phyloP scores from a whole-genome alignment of 352 stramenopile species.

The Pythium phragmiticola region DNA sequence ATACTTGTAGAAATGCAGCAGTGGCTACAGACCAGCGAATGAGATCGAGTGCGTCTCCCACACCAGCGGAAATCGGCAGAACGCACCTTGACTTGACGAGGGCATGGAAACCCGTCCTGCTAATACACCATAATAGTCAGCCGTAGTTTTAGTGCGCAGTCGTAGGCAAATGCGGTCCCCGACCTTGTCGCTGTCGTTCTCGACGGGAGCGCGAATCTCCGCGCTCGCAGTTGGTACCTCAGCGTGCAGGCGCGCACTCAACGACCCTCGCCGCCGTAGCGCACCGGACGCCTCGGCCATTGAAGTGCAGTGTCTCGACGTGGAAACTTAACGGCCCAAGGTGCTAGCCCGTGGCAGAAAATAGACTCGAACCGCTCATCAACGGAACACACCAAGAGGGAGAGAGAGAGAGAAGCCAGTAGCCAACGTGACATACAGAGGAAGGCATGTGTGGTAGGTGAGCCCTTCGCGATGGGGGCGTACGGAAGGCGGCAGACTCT shows the following conservation, averaged over 20 bases:
- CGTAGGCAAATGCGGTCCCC: background rate
- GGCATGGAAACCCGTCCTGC: slow-evolving; percentile 32
- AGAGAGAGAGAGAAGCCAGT: background rate
- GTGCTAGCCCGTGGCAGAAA: background rate
- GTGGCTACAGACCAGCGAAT: slow-evolving; percentile 31
- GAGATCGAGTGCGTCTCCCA: background rate
- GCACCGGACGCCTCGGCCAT: background rate
- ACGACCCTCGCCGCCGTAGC: slow-evolving; percentile 29
- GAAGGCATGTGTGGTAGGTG: background rate
- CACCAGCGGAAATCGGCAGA: background rate
- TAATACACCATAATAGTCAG: background rate
- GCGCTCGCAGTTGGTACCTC: slow-evolving; percentile 35
- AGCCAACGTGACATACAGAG: background rate
- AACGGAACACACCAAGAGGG: background rate
- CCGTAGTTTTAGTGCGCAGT: background rate
- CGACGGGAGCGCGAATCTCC: background rate
- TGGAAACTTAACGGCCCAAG: background rate
- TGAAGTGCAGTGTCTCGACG: background rate
- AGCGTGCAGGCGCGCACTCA: slow-evolving; percentile 47
- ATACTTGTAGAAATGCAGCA: slow-evolving; percentile 85
- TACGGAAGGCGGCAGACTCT: background rate
- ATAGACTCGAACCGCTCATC: background rate
- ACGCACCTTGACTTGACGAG: slow-evolving; percentile 34
- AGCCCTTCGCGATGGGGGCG: background rate
- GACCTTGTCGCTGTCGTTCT: background rate